Evolutionary conservation across 495 filamentous ascomycete genomes (phyloP), one percentile per base, ranked within the genome.

Genomic region (Talaromyces wortmannii): DNA sequence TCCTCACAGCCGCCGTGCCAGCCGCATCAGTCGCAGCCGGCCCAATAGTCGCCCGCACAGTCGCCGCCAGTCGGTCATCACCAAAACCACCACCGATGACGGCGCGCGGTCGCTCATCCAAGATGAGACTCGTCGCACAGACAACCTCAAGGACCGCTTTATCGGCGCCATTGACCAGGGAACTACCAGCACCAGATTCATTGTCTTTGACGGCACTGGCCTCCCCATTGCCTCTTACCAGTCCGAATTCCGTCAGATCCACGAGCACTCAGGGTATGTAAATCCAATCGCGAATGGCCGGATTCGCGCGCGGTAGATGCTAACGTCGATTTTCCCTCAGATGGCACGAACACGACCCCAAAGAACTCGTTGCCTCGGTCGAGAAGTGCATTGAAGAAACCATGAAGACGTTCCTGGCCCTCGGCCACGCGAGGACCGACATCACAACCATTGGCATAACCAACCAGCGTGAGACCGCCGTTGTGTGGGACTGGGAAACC

Each of bases 291-390:
- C 47, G 30, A 50, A 31, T 31, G 47, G 17, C 46, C 31, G 43
- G 43, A 23, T 45, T 11, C 12, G 30, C 33, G n/a, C n/a, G n/a
- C n/a, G n/a, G n/a, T 7, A 8, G 13, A 23, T 40, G 45, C 3
- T 12, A 29, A 16, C 50, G 18, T 50, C 61, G 48, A 61, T 45
- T 10, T 15, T 5, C 17, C 11, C 16, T 18, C 65, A 95, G 92
- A 60, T 96, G 92, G 92, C 89, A 96, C 64, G 92, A 97, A 63
- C 92, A 97, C 57, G 88, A 96, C 57, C 89, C 92, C 5, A 67
- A 81, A 42, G 90, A 94, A 57, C 76, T 97, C 17, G 69, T 96
- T 47, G 66, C 68, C 29, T 91, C 91, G 2, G 92, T 96, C 5
- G 81, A 92, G 63, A 78, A 77, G 40, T 97, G 92, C 73, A 90